Base-by-base conservation (phyloP, 176 grass and related monocot genomes). In the Cenchrus fungigraminus region DNA sequence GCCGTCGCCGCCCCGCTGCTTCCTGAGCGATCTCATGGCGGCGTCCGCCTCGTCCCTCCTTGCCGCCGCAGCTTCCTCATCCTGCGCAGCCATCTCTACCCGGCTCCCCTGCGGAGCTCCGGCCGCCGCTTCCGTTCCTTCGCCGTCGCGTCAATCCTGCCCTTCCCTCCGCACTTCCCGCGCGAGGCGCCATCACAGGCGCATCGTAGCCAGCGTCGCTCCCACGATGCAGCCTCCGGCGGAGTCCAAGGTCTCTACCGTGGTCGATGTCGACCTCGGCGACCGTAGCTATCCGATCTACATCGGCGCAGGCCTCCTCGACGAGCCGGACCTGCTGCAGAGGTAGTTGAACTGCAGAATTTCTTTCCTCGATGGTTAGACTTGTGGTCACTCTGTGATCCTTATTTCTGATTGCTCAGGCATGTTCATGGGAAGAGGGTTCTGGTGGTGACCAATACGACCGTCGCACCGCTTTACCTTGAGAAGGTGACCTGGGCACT, bases 211-310 rank as follows among this genome's bases (percentile, higher is more conserved):
- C 22, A 85, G 85, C 37, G 79, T 81, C 45, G 77, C 87, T 20
- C 87, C 93, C 13, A 83, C 88, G 28, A 94, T 92, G 88, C 81
- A 94, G 72, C 87, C 89, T 13, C 70, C 76, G 31, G 7, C 56
- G 56, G 91, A 77, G 65, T 96, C 97, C 47, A 94, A 74, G 86
- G 97, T 92, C 78, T 94, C 93, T 16, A 89, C 86, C 8, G 82
- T 96, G 15, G 90, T 99, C 77, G 89, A 96, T 19, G 97, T 99
- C 58, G 88, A 99, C 86, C 94, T 99, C 61, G 97, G 97, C 16
- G 87, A 89, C 85, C 89, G 97, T 72, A 99, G 97, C 79, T 99
- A 99, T 82, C 97, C 97, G 71, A 99, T 99, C 87, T 99, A 99
- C 76, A 96, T 96, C 64, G 97, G 91, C 22, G 68, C 90, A 2